Base-by-base conservation (phyloP, 2,329 filamentous ascomycete genomes). In the Metarhizium humberi region DNA sequence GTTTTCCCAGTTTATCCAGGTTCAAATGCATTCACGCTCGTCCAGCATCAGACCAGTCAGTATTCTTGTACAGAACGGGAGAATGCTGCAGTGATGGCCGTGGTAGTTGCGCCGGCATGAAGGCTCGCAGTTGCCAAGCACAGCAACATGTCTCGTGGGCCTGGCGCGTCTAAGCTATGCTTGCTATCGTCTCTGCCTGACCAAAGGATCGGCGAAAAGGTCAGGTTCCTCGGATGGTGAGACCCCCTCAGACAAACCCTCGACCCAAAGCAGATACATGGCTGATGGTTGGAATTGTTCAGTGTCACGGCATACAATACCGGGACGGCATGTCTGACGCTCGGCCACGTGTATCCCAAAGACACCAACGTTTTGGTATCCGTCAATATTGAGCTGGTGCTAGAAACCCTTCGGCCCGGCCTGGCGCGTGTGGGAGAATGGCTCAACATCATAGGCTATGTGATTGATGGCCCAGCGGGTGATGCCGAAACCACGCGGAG, bases 151-250 rank as follows among this genome's bases (percentile, higher is more conserved):
- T 79, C 77, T 20, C 71, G 71, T 58, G 81, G 79, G 8, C 87
- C 88, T 32, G 73, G 82, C 36, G 80, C 90, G 6, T 86, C 85
- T 25, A 76, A 73, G 56, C 74, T 85, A 45, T 82, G 85, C 57
- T 82, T 90, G 57, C 75, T 92, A 54, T 82, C 80, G 14, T 74
- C 80, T 55, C 72, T 92, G 14, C 73, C 78, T 3, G 65, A 66
- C 52, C 73, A 74, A 51, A 66, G 73, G n/a, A 60, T 73, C 14
- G 81, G 81, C 45, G 81, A 84, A n/a, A 97, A 97, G 73, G 86
- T 96, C 58, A 86, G 92, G 58, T 95, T 97, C 69, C 73, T 97
- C 52, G 92, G 90, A 70, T 96, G 92, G 92, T 96, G 78, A 73
- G 84, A 20, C 10, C 30, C n/a, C 14, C 49, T 51, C 38, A 48